These are phyloP conservation scores for Colletotrichum eremochloae DNA, from an alignment of 2,329 filamentous ascomycete species.

Conservation along the genomic window DNA sequence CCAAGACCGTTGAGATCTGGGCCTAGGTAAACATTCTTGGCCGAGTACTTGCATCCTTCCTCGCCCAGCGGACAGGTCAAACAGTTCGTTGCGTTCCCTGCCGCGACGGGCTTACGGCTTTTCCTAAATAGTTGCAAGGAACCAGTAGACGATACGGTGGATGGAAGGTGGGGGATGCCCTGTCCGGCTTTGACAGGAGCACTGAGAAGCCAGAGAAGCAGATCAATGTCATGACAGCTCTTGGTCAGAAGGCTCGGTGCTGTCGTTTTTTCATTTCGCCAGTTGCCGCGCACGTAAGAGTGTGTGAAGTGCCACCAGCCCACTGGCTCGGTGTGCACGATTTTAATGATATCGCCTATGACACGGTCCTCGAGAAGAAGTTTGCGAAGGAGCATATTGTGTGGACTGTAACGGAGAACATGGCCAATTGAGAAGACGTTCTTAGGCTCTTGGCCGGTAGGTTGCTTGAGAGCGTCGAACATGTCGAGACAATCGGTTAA, in stretches of 20 bases:
- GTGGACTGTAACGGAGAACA: constrained; percentile 91
- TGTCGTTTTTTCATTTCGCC: constrained; percentile 83
- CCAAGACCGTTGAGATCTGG: constrained; percentile 70
- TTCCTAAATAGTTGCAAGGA: constrained; percentile 83
- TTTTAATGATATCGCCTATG: constrained; percentile 86
- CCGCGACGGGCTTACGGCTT: constrained; percentile 79
- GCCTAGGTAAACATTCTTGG: constrained; percentile 85
- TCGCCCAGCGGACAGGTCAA: constrained; percentile 80
- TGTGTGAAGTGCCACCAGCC: constrained; percentile 97
- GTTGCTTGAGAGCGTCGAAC: constrained; percentile 67
- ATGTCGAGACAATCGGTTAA: constrained; percentile 84
- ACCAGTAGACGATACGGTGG: constrained; percentile 81
- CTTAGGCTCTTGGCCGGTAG: constrained; percentile 31
- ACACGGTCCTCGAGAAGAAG: constrained; percentile 80
- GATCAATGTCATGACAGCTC: constrained; percentile 95
- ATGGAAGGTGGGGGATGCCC: constrained; percentile 77
- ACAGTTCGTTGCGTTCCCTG: constrained; percentile 87
- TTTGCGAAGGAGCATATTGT: constrained; percentile 87
- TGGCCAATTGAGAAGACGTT: constrained; percentile 91
- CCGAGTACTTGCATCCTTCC: constrained; percentile 84
- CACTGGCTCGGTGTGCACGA: constrained; percentile 94
- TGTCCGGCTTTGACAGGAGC: constrained; percentile 69
- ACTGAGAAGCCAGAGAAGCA: constrained; percentile 90
- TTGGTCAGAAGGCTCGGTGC: constrained; percentile 91
- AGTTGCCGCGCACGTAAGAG: constrained; percentile 93